Evolutionary conservation across 1,284 basidiomycete species (phyloP).

Genomic region (Erythrobasidium hasegawianum): DNA sequence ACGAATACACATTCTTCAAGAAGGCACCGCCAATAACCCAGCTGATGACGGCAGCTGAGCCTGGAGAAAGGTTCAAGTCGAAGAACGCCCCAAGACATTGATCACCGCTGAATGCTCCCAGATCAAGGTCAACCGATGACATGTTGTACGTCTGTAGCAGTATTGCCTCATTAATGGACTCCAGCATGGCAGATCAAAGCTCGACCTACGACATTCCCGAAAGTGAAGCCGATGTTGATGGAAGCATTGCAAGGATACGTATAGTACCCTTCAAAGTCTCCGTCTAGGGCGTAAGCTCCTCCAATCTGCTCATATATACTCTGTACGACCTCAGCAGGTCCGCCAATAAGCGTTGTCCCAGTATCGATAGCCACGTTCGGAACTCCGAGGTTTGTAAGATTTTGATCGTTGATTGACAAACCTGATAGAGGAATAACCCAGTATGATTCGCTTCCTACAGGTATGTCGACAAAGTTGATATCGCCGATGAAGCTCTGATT

Average conservation of each 20-base stretch:
- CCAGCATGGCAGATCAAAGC: neutral
- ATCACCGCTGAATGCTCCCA: constrained; percentile 42
- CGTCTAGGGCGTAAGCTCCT: constrained; percentile 43
- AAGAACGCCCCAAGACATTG: constrained; percentile 47
- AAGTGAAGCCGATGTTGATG: constrained; percentile 39
- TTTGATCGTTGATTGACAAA: constrained; percentile 49
- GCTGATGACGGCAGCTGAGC: constrained; percentile 55
- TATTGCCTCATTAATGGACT: constrained; percentile 8
- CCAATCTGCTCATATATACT: constrained; percentile 42
- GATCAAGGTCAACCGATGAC: constrained; percentile 46
- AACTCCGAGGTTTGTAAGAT: constrained; percentile 36
- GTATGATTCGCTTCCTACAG: constrained; percentile 48
- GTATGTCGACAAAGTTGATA: constrained; percentile 49
- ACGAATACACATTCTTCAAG: constrained; percentile 49
- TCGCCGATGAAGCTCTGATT: constrained; percentile 48
- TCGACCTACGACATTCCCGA: constrained; percentile 39
- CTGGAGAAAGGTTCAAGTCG: constrained; percentile 49
- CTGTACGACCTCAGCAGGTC: constrained; percentile 40
- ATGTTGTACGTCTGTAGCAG: constrained; percentile 43
- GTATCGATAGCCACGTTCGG: constrained; percentile 47
- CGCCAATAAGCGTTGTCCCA: constrained; percentile 47
- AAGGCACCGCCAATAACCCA: constrained; percentile 51
- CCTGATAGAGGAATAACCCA: constrained; percentile 50
- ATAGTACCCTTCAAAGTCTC: constrained; percentile 43
- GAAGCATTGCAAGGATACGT: constrained; percentile 43